These are phyloP conservation scores for Favolaschia claudopus DNA, from an alignment of 768 basidiomycete species.

Conservation along the genomic window DNA sequence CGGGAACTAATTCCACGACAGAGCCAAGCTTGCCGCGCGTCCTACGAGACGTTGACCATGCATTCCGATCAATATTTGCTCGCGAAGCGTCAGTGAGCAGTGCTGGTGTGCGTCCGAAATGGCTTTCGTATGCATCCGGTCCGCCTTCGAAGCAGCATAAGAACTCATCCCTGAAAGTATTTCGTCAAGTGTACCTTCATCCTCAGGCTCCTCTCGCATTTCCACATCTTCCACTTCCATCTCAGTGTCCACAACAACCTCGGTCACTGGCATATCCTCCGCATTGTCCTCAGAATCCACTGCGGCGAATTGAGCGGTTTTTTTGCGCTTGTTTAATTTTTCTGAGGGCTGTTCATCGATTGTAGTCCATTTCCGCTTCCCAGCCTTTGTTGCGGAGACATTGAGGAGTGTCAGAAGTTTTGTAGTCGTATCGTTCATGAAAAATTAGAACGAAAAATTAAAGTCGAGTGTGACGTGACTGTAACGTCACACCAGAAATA, in stretches of 20 bases:
- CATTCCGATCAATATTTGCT: slow-evolving; percentile 56
- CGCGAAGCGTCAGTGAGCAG: slow-evolving; percentile 58
- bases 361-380: slow-evolving; percentile 58
- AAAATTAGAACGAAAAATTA: slow-evolving; percentile 30
- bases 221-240: slow-evolving; percentile 32
- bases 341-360: slow-evolving; percentile 54
- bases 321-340: slow-evolving; percentile 76
- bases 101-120: slow-evolving; percentile 73
- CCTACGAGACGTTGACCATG: slow-evolving; percentile 63
- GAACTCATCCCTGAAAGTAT: slow-evolving; percentile 17
- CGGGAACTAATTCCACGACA: slow-evolving; percentile 57
- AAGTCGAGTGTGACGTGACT: too few relatives aligned
- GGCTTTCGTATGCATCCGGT: slow-evolving; percentile 68
- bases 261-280: slow-evolving; percentile 29
- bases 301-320: slow-evolving; percentile 43
- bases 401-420: slow-evolving; percentile 89
- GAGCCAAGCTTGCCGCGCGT: slow-evolving; percentile 66
- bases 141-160: slow-evolving; percentile 20
- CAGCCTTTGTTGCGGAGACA: slow-evolving; percentile 80
- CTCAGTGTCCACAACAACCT: slow-evolving; percentile 27
- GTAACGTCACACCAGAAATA: too few relatives aligned
- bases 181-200: slow-evolving; percentile 32
- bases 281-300: slow-evolving; percentile 30
- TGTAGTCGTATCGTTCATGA: slow-evolving; percentile 65
- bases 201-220: slow-evolving; percentile 29